A percentile compares a stretch with the other conserved stretches of the same genome.
phyloP scores from a whole-genome alignment of 108 stramenopile species.

The Discostella stelligeroides region DNA sequence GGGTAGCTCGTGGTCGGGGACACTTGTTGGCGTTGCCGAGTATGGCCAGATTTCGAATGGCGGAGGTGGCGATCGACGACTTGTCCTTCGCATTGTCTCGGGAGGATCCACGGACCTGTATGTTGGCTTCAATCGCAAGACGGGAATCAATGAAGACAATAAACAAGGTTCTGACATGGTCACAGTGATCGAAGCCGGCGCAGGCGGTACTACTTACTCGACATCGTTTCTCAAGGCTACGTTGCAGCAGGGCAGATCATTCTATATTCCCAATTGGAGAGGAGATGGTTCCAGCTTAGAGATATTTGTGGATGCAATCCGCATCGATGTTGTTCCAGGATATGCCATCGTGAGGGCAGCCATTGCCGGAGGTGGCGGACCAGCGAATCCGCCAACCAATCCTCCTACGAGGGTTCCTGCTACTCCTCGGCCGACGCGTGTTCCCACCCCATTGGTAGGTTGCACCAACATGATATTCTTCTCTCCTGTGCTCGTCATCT shows the following conservation, averaged over 20 bases:
- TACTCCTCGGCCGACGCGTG: neutral
- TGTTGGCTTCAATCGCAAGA: constrained; percentile 41
- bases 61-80: neutral
- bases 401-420: neutral
- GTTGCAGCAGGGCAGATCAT: constrained; percentile 8
- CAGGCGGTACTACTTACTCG: constrained; percentile 22
- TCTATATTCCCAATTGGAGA: constrained; percentile 16
- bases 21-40: constrained; percentile 35
- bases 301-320: constrained; percentile 2
- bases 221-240: constrained; percentile 10
- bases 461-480: too few relatives aligned
- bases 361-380: neutral
- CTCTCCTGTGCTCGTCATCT: too few relatives aligned
- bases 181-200: constrained; percentile 14
- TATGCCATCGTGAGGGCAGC: neutral
- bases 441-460: neutral
- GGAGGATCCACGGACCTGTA: constrained; percentile 18
- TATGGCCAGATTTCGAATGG: constrained; percentile 3
- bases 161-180: constrained; percentile 23
- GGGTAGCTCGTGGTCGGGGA: neutral
- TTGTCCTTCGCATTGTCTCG: constrained; percentile 32
- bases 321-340: constrained; percentile 3
- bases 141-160: constrained; percentile 28
- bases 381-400: neutral
- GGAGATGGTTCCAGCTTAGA: constrained; percentile 9